Evolutionary conservation across 306 rosid species (phyloP).

Genomic region (Gastrolobium villosum): DNA sequence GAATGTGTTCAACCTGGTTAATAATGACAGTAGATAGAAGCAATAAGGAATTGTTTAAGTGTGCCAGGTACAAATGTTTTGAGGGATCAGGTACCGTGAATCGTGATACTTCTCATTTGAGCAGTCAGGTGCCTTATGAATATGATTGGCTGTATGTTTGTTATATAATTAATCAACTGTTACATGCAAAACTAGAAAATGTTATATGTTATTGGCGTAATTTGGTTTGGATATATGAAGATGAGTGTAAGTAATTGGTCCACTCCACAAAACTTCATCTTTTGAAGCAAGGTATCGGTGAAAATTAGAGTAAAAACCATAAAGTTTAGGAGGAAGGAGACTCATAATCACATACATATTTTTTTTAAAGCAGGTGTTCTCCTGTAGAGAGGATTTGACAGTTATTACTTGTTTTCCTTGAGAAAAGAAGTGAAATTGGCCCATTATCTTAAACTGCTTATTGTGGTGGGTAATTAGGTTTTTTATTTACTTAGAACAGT

Average conservation of each 20-base stretch:
- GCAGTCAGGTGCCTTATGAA: slow-evolving; percentile 1
- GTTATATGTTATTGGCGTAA: slow-evolving; percentile 7
- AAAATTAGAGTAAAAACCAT: not conserved
- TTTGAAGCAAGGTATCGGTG: not conserved
- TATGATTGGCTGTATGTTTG: slow-evolving; percentile 1
- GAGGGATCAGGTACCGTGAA: not conserved
- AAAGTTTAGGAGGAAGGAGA: slow-evolving; percentile 14
- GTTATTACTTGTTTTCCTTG: not conserved
- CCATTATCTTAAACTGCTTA: not conserved
- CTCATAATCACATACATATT: slow-evolving; percentile 1
- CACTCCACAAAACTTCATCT: not conserved
- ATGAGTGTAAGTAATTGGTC: not conserved
- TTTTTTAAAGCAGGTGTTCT: not conserved
- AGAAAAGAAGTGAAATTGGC: not conserved
- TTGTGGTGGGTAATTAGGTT: slow-evolving; percentile 9
- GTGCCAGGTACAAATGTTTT: not conserved
- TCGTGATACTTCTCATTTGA: not conserved
- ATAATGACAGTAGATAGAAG: not conserved
- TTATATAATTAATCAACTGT: not conserved
- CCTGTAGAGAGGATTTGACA: not conserved
- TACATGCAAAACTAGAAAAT: not conserved
- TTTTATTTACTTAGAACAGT: not conserved
- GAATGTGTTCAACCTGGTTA: not conserved
- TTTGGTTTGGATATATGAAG: not conserved
- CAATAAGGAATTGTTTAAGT: not conserved